Evolutionary conservation across 306 rosid genomes (phyloP).

Genomic region (Trifolium dubium): DNA sequence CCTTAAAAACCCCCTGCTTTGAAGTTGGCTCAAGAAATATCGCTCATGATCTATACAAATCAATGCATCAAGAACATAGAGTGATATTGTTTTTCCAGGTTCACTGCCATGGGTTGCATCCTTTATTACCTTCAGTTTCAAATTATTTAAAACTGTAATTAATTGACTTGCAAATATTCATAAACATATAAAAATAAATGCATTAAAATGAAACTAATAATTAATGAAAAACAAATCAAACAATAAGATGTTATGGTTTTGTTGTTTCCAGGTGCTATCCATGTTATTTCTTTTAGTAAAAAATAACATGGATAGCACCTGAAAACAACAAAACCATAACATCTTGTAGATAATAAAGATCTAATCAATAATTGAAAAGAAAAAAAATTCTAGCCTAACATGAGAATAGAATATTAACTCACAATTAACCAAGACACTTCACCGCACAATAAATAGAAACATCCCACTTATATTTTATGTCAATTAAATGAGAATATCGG

Average conservation of each 20-base stretch:
- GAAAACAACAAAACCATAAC: conserved; percentile 15
- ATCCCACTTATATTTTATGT: neutral
- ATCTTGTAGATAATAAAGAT: neutral
- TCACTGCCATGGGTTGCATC: conserved; percentile 95
- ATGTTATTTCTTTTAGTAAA: no score
- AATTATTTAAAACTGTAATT: conserved; percentile 33
- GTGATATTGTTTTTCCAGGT: conserved; percentile 88
- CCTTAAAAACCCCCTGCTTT: conserved; percentile 89
- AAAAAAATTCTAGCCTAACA: conserved; percentile 1
- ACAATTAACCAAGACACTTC: neutral
- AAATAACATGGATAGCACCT: conserved; percentile 15
- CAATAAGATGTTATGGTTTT: no score
- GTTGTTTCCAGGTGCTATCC: no score
- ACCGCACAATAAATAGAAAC: neutral
- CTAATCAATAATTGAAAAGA: neutral
- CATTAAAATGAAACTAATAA: neutral
- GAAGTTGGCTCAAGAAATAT: conserved; percentile 86
- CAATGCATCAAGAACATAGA: conserved; percentile 86
- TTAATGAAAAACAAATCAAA: conserved; percentile 20
- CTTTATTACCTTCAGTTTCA: conserved; percentile 71
- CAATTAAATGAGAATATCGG: conserved; percentile 24
- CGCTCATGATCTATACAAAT: conserved; percentile 85
- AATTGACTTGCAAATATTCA: conserved; percentile 24
- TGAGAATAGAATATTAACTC: neutral
- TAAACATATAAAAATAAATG: conserved; percentile 16